Evolutionary conservation across 768 basidiomycete genomes (phyloP).

Genomic region (Rhodotorula graminis): DNA sequence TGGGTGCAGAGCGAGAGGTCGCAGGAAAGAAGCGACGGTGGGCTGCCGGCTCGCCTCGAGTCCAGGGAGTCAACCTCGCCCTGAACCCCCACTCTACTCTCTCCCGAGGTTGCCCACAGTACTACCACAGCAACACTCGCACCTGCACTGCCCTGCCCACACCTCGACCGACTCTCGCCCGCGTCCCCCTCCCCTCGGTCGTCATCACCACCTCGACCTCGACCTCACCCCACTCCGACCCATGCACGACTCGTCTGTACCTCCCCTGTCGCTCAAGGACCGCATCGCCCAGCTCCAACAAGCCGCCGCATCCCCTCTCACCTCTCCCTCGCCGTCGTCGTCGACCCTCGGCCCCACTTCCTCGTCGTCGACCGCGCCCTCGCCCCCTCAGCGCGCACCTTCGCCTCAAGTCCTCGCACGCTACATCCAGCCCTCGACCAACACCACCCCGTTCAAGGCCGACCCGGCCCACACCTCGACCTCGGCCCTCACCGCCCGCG

Average conservation of each 20-base stretch:
- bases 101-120: too few species aligned
- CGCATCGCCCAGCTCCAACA: conserved; percentile 23
- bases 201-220: neutral
- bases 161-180: too few species aligned
- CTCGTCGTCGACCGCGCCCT: neutral
- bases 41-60: too few species aligned
- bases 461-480: neutral
- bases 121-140: too few species aligned
- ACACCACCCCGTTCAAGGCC: neutral
- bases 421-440: neutral
- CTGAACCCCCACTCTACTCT: too few species aligned
- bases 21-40: too few species aligned
- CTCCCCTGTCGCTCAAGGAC: neutral
- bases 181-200: neutral
- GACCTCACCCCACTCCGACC: neutral
- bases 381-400: neutral
- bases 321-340: neutral
- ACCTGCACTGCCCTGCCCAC: too few species aligned
- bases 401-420: neutral
- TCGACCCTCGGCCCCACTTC: too few species aligned
- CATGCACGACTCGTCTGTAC: neutral
- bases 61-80: too few species aligned
- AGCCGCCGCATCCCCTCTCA: neutral
- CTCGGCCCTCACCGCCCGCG: neutral
- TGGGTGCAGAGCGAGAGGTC: too few species aligned